Evolutionary conservation across 352 stramenopile genomes (phyloP).

Genomic region (Phytopythium oedochilum): DNA sequence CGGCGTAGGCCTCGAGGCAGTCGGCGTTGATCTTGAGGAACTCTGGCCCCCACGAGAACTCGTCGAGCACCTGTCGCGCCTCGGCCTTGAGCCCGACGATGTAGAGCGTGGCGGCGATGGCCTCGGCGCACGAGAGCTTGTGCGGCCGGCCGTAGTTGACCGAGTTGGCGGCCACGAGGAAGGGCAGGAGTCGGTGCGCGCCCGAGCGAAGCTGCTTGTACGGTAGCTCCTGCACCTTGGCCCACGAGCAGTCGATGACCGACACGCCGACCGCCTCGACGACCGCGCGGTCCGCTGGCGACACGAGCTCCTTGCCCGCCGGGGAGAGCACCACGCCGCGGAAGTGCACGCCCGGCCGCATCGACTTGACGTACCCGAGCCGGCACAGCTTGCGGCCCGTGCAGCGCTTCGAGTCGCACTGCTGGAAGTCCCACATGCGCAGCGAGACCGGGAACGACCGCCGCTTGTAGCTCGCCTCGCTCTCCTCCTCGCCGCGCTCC

Average conservation of each 20-base stretch:
- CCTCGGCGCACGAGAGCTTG: slow-evolving; percentile 97
- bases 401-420: slow-evolving; percentile 94
- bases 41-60: slow-evolving; percentile 93
- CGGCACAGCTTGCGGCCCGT: slow-evolving; percentile 91
- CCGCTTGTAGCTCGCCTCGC: slow-evolving; percentile 54
- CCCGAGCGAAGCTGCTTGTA: slow-evolving; percentile 93
- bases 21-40: slow-evolving; percentile 96
- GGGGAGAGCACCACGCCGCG: slow-evolving; percentile 93
- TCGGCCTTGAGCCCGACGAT: slow-evolving; percentile 94
- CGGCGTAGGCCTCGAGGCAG: slow-evolving; percentile 82
- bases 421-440: slow-evolving; percentile 95
- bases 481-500: slow-evolving; percentile 49
- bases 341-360: slow-evolving; percentile 91
- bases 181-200: slow-evolving; percentile 95
- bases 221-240: slow-evolving; percentile 93
- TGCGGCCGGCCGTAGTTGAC: slow-evolving; percentile 98
- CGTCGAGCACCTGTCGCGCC: slow-evolving; percentile 86
- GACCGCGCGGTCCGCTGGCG: slow-evolving; percentile 76
- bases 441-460: slow-evolving; percentile 77
- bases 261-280: slow-evolving; percentile 88
- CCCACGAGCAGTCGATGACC: slow-evolving; percentile 98
- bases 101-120: slow-evolving; percentile 95
- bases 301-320: slow-evolving; percentile 88
- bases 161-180: slow-evolving; percentile 97
- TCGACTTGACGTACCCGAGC: slow-evolving; percentile 90